Evolutionary conservation across 1,284 basidiomycete genomes (phyloP).

Genomic region (Leccinum angustisporum): DNA sequence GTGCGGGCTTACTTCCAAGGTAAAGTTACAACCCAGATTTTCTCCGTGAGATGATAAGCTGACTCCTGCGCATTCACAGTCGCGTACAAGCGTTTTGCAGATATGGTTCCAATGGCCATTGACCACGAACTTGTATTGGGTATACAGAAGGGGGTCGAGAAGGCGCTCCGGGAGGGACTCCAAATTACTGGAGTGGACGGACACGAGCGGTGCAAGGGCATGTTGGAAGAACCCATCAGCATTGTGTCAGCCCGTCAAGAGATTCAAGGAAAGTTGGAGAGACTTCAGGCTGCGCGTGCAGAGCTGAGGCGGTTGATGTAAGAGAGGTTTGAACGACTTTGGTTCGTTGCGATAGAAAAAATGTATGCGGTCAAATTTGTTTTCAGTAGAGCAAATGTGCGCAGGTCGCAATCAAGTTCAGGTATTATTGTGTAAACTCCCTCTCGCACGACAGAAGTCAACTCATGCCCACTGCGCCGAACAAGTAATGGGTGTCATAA

Average conservation of each 20-base stretch:
- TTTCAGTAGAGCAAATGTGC: not conserved
- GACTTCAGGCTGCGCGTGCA: conserved; percentile 50
- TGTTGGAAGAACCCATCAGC: conserved; percentile 54
- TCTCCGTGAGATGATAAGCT: not conserved
- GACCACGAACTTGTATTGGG: conserved; percentile 59
- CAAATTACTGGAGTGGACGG: conserved; percentile 36
- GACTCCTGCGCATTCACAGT: conserved; percentile 39
- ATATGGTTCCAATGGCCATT: conserved; percentile 62
- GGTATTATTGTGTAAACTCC: not conserved
- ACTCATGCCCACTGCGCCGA: not conserved
- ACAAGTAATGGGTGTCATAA: not conserved
- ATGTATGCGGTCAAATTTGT: not conserved
- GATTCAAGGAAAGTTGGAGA: conserved; percentile 50
- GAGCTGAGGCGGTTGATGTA: conserved; percentile 40
- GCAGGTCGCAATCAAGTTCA: not conserved
- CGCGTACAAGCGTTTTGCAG: conserved; percentile 66
- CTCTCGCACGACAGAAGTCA: not conserved
- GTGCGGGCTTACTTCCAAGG: conserved; percentile 75
- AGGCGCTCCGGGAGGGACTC: conserved; percentile 45
- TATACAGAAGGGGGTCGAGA: conserved; percentile 43
- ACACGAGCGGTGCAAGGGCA: conserved; percentile 41
- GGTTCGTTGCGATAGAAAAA: not conserved
- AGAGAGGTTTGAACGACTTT: not conserved
- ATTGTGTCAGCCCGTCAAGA: conserved; percentile 50
- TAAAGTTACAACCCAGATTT: conserved; percentile 19